Base-by-base conservation (phyloP, 2,329 filamentous ascomycete species). In the Colletotrichum gigasporum region DNA sequence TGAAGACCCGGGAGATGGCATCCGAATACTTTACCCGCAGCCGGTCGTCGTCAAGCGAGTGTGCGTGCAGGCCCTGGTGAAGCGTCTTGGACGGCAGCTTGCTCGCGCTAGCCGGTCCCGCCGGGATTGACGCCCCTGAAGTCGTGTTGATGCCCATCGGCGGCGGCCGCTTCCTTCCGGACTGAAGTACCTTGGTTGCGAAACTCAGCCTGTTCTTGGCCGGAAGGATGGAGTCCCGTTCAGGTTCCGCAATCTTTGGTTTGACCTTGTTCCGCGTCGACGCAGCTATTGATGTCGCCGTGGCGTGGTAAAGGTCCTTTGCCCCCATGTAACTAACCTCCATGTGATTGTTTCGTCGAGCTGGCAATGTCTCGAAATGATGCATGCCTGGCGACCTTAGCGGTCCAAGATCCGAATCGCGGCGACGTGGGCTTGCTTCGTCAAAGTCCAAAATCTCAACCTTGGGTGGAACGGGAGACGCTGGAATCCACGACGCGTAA, bases 271-370 rank as follows among this genome's bases (percentile, higher is more conserved):
- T 53, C 42, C 34, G 34, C 6, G 63, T 34, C 10, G 66, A 66
- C 12, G 57, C 59, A 7, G 71, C 71, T 6, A 71, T 63, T 24
- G 70, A 65, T 12, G 67, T 67, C 4, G 69, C 64, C n/a, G 70
- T 66, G 9, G 64, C 61, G 42, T 72, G 71, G 50, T 73, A 73
- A 10, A 73, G 66, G 39, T 71, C 70, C 28, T 69, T 63, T 20
- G 66, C 66, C 4, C 60, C 60, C 34, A 60, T 60, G 20, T 56
- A 63, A 12, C 64, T 65, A 18, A 65, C 51, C 41, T 68, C 59
- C 61, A 63, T 69, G 30, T 60, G 60, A 28, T 66, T 69, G 51
- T 63, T 67, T 18, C 60, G 64, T 22, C 57, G 55, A 5, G 53
- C 66, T 8, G 59, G 62, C 14, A 63, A 48, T 41, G 64, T 69